A percentile compares a stretch with the other conserved stretches of the same genome.
phyloP scores from a whole-genome alignment of 2,329 filamentous ascomycete genomes.

The Cytospora piceae region DNA sequence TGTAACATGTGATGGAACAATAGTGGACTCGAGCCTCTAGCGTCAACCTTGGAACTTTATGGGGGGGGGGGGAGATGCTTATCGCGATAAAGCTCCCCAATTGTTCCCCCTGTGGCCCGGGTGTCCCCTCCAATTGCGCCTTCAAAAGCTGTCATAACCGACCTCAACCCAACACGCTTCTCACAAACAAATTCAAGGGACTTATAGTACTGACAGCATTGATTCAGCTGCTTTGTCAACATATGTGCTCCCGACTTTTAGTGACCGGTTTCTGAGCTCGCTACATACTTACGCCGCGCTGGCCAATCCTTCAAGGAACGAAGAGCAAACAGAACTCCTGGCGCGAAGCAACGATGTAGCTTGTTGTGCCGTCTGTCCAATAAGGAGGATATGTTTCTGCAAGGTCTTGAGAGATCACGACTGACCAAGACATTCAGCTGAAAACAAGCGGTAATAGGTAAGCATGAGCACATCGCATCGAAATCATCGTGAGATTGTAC shows the following conservation, averaged over 20 bases:
- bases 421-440: not conserved
- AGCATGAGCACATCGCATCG: not conserved
- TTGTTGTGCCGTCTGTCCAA: not conserved
- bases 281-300: not conserved
- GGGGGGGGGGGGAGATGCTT: slow-evolving; percentile 8
- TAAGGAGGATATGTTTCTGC: not conserved
- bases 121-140: not conserved
- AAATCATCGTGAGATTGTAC: not conserved
- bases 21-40: slow-evolving; percentile 1
- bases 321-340: not conserved
- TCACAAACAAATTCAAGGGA: not conserved
- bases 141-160: not conserved
- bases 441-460: not conserved
- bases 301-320: not conserved
- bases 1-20: not conserved
- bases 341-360: not conserved
- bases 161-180: not conserved
- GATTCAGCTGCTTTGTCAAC: not conserved
- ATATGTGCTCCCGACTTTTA: not conserved
- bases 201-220: not conserved
- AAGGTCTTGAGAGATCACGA: not conserved
- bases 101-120: too few species aligned
- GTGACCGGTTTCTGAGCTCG: not conserved
- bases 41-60: slow-evolving; percentile 6
- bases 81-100: slow-evolving; percentile 21